These are phyloP conservation scores for Microcos paniculata DNA, from an alignment of 345 rosid species.

Conservation along the genomic window DNA sequence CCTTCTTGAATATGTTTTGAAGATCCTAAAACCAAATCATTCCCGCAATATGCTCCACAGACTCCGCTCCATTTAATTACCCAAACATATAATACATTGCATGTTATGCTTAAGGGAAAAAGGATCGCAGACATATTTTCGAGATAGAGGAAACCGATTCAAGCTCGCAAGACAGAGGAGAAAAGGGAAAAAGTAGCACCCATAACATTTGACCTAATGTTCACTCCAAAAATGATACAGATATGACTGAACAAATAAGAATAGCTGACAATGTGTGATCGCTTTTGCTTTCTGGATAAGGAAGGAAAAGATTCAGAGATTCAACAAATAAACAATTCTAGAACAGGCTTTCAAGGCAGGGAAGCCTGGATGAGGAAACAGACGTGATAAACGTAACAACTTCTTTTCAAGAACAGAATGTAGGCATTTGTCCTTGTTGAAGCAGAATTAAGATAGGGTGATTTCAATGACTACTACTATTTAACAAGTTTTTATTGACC, in stretches of 20 bases:
- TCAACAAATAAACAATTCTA: not conserved
- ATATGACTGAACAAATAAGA: not conserved
- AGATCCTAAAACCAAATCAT: not conserved
- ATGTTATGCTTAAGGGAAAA: not conserved
- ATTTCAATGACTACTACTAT: not conserved
- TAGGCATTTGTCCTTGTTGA: not conserved
- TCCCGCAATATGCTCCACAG: not conserved
- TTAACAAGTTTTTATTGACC: not conserved
- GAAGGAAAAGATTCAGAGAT: not conserved
- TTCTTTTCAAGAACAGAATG: not conserved
- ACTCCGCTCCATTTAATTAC: not conserved
- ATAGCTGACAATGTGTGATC: not conserved
- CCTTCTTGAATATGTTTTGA: not conserved
- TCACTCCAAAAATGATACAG: not conserved
- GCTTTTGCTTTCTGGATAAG: not conserved
- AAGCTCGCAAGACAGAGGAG: not conserved
- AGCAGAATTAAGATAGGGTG: not conserved
- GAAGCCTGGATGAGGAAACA: constrained; percentile 2
- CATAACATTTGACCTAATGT: not conserved
- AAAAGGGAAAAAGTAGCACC: not conserved
- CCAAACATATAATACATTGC: not conserved
- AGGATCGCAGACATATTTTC: not conserved
- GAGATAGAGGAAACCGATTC: not conserved
- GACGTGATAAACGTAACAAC: not conserved
- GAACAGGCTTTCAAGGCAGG: not conserved